A percentile compares a stretch with the other conserved stretches of the same genome.
Evolutionary conservation across 177 flowering plant genomes (phyloP).

Genomic region (Vitis hybrid): DNA sequence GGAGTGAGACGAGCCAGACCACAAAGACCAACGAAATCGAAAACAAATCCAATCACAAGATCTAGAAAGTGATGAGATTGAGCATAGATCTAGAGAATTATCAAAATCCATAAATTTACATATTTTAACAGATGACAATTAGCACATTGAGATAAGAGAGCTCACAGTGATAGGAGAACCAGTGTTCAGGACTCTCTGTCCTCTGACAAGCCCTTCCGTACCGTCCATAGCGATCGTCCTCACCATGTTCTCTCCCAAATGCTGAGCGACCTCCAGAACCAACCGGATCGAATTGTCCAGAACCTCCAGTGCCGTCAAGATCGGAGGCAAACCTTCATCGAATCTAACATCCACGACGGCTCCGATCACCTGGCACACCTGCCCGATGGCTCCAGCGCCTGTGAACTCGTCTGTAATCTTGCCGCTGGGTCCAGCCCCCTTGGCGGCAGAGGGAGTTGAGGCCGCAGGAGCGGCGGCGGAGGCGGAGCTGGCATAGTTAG

Average conservation of each 20-base stretch:
- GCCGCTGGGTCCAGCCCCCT: conserved; percentile 34
- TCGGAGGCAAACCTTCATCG: conserved; percentile 84
- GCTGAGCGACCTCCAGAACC: conserved; percentile 90
- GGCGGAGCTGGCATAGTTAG: conserved; percentile 60
- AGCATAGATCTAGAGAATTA: too few relatives aligned
- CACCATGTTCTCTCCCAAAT: conserved; percentile 79
- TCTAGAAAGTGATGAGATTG: too few relatives aligned
- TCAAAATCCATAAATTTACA: too few relatives aligned
- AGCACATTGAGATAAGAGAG: too few relatives aligned
- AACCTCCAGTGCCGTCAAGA: conserved; percentile 86
- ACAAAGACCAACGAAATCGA: too few relatives aligned
- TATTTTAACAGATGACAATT: too few relatives aligned
- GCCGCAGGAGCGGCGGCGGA: conserved; percentile 35
- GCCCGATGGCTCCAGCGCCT: conserved; percentile 75
- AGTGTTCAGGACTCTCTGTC: too few relatives aligned
- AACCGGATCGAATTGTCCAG: conserved; percentile 65
- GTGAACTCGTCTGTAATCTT: conserved; percentile 87
- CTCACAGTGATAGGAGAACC: too few relatives aligned
- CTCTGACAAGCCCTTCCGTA: too few relatives aligned
- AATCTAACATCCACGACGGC: conserved; percentile 90
- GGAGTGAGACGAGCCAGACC: too few relatives aligned
- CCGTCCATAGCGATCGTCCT: conserved; percentile 70
- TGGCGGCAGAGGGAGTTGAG: conserved; percentile 30
- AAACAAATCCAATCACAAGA: too few relatives aligned
- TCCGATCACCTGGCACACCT: conserved; percentile 84